Conservation (phyloP, 2,329 filamentous ascomycete genomes). For the Elsinoe batatas region DNA sequence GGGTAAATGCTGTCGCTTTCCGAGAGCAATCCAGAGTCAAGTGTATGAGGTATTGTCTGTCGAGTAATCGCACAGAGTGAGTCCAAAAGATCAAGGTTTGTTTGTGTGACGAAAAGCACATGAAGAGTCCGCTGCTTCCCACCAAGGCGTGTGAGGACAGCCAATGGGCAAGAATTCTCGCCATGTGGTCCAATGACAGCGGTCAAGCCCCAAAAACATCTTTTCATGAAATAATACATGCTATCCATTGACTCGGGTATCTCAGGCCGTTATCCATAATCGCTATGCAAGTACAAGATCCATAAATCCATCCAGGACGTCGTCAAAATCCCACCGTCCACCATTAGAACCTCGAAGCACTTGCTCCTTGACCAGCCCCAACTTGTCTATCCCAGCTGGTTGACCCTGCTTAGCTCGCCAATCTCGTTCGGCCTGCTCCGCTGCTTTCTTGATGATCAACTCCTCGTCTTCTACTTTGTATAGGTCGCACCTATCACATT, state of each 20-base stretch:
- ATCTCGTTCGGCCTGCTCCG: slow-evolving; percentile 33
- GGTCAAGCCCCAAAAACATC: background rate
- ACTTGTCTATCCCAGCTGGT: slow-evolving; percentile 8
- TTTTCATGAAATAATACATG: background rate
- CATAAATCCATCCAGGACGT: slow-evolving; percentile 19
- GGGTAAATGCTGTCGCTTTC: background rate
- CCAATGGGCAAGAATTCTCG: background rate
- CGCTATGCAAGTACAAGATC: slow-evolving; percentile 17
- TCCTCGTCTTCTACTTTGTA: slow-evolving; percentile 42
- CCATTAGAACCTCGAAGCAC: slow-evolving; percentile 17
- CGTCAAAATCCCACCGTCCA: slow-evolving; percentile 17
- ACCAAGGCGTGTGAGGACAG: background rate
- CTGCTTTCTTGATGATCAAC: slow-evolving; percentile 31
- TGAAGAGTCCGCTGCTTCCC: background rate
- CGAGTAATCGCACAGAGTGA: background rate
- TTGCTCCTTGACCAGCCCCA: slow-evolving; percentile 19
- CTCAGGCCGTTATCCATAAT: background rate
- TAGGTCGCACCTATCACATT: slow-evolving; percentile 56
- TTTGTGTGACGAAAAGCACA: background rate
- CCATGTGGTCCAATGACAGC: background rate
- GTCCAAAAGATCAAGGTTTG: background rate
- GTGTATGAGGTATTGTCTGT: background rate
- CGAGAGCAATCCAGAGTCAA: too few relatives aligned
- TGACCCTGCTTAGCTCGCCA: slow-evolving; percentile 35
- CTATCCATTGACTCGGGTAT: background rate